Evolutionary conservation across 352 stramenopile species (phyloP), one percentile per base, ranked within the genome.

Genomic region (Globisporangium paddicum): DNA sequence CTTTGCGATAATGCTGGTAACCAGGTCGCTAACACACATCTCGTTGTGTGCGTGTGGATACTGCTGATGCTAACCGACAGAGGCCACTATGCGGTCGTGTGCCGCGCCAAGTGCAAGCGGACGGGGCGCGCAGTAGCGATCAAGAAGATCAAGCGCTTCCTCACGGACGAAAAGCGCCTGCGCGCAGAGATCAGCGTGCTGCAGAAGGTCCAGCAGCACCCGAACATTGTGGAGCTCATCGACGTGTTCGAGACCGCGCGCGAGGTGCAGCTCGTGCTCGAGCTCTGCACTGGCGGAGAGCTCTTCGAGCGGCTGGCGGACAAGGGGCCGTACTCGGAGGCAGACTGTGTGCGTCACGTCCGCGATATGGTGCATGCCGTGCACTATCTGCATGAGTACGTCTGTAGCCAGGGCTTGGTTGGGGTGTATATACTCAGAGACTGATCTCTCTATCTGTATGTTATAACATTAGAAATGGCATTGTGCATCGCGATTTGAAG

Each of bases 111-210:
- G 59, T 90, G 77, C 58, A 68, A 73, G 11, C 62, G 65, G 35
- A 89, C 79, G 7, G 69, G 76, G 6, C 64, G 77, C 34, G 40
- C 57, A 0, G 81, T 95, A 23, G 86, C 84, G 10, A 75, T 94
- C 47, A 95, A 94, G 67, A 87, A 90, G 57, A 93, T 95, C 66
- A 87, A 87, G 67, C 70, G 81, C 11, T 89, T 88, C 37, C 62
- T 91, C n/a, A 86, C 79, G 0, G 83, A 93, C 48, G 75, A 87
- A 35, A 85, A 78, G 57, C 67, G 83, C 0, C 62, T 93, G 3
- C 66, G 68, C 0, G 73, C 82, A 5, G 80, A 93, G 67, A 87
- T 93, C 56, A 66, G 65, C 13, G 82, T 81, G 40, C 46, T 93
- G 41, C 72, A 69, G 26, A 67, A 67, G 8, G 77, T 93, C 5